Conservation (phyloP, 225 moss, liverwort and hornwort species). For the Climacium dendroides region DNA sequence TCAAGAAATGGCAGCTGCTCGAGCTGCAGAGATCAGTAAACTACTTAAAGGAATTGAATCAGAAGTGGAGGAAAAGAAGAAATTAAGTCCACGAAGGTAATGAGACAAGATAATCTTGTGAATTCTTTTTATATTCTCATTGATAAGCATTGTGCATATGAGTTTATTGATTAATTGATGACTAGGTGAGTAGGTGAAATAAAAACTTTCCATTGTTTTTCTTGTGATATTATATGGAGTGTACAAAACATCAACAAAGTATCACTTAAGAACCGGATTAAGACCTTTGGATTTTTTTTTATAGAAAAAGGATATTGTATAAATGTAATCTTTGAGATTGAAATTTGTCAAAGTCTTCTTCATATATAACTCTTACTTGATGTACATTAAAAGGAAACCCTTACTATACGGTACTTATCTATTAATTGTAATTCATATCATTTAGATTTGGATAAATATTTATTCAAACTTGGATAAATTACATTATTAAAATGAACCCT, state of each 20-base stretch:
- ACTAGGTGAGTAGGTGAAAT: background rate
- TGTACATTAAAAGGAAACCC: background rate
- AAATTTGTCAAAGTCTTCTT: background rate
- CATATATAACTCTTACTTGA: background rate
- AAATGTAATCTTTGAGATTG: too few species aligned
- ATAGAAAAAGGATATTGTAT: background rate
- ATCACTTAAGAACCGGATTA: background rate
- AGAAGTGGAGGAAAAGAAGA: constrained; percentile 42
- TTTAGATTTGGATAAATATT: background rate
- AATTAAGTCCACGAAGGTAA: constrained; percentile 31
- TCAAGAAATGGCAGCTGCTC: constrained; percentile 80
- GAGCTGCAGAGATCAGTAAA: constrained; percentile 83
- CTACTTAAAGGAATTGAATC: constrained; percentile 54
- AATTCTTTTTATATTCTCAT: background rate
- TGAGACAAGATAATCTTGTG: background rate
- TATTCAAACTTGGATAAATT: background rate
- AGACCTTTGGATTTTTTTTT: background rate
- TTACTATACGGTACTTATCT: accelerated
- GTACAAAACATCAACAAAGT: background rate
- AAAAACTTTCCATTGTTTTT: background rate
- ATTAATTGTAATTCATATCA: background rate
- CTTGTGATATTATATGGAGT: background rate
- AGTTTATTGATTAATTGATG: background rate
- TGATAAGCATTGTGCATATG: background rate
- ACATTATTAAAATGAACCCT: background rate